Evolutionary conservation across 345 rosid genomes (phyloP), one percentile per base, ranked within the genome.

Genomic region (Boechera retrofracta): DNA sequence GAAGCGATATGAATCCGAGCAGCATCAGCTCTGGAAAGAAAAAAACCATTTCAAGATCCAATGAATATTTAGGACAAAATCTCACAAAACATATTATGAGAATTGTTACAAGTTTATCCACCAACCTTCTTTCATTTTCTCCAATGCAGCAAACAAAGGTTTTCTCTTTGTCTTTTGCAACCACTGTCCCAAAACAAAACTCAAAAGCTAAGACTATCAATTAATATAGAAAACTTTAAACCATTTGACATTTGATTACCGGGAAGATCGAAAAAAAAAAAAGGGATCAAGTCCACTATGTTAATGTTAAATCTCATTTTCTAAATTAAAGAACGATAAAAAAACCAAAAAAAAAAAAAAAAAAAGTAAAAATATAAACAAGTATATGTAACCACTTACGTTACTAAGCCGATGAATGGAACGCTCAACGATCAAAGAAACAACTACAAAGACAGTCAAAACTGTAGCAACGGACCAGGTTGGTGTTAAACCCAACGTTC

Each of bases 401-500:
- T 80, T 80, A 71, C 95, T 86, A 68, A 41, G 44, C 44, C 44
- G 13, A 41, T 41, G 44, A 41, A 41, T 41, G 11, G 89, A 85
- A 56, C 97, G 93, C 75, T 93, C 97, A 79, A 93, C 93, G 63
- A 89, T 77, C 85, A 88, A 81, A 48, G 98, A 93, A 65, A 93
- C 89, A 52, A 73, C 85, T 3, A 93, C 96, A 67, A 93, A 89
- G 53, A 93, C 53, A 5, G 97, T 93, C 83, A 93, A 75, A 32
- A 91, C 97, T 8, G 98, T 88, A 52, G 98, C 98, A 64, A 91
- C 93, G 6, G 97, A 91, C 98, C 98, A 93, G 41, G 97, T 90
- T 63, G 98, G 98, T 24, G 98, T 93, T 67, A 85, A 71, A 36
- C 93, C 95, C 82, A 90, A 75, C 3, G 97, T 86, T 77, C 94